Conservation (phyloP, 2,329 filamentous ascomycete species). For the Colletotrichum filicis region DNA sequence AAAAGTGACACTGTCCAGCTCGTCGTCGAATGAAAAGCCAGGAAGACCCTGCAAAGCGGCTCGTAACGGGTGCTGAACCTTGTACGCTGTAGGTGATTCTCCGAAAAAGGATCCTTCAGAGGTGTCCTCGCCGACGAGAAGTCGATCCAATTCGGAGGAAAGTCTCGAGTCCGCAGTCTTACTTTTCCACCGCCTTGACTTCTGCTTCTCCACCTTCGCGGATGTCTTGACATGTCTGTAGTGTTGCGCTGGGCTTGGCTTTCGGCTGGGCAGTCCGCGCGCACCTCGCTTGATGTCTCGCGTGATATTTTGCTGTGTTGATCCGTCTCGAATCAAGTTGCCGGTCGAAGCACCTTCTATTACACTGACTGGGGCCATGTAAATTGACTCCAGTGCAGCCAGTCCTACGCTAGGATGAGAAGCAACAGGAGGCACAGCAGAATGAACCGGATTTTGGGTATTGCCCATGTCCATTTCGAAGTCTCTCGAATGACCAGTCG, state of each 20-base stretch:
- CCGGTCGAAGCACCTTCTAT: not conserved
- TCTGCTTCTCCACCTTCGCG: conserved; percentile 7
- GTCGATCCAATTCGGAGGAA: conserved; percentile 10
- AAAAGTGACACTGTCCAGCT: conserved; percentile 20
- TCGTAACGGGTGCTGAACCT: conserved; percentile 13
- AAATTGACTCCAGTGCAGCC: not conserved
- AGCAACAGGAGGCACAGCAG: not conserved
- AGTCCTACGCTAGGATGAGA: not conserved
- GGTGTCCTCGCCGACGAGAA: conserved; percentile 12
- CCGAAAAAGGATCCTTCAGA: not conserved
- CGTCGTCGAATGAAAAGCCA: conserved; percentile 14
- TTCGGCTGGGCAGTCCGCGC: not conserved
- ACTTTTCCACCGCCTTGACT: conserved; percentile 3
- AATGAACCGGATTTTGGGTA: not conserved
- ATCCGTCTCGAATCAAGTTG: not conserved
- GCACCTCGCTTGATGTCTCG: not conserved
- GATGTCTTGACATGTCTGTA: not conserved
- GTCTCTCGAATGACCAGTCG: not conserved
- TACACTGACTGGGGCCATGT: not conserved
- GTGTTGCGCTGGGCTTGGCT: not conserved
- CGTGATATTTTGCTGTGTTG: not conserved
- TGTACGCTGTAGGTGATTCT: not conserved
- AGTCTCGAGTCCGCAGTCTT: conserved; percentile 11
- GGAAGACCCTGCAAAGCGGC: conserved; percentile 13
- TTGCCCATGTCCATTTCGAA: not conserved